These are phyloP conservation scores for Abrus pulchellus DNA, from an alignment of 306 rosid genomes.

Conservation along the genomic window DNA sequence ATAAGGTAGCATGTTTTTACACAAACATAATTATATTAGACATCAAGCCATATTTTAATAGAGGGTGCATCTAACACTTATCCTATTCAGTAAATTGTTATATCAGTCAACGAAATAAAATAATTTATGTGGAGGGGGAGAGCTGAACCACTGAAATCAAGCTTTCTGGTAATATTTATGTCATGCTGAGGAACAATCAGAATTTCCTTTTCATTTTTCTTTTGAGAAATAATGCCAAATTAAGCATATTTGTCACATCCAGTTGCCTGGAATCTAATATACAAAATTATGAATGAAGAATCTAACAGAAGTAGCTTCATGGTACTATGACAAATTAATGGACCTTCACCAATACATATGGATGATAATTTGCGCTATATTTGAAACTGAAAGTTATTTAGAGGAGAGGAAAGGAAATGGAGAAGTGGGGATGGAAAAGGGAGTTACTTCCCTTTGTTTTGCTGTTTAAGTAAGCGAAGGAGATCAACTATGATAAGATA, in stretches of 20 bases:
- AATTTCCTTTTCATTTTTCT: not conserved
- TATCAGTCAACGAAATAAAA: not conserved
- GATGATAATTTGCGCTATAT: not conserved
- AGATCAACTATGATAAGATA: not conserved
- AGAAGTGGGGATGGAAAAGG: not conserved
- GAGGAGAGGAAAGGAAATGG: not conserved
- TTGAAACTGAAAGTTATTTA: not conserved
- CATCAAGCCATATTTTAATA: not conserved
- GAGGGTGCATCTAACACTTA: not conserved
- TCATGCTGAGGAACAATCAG: not conserved
- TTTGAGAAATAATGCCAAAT: not conserved
- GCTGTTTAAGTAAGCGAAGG: slow-evolving; percentile 8
- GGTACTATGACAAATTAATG: not conserved
- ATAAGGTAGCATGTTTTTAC: not conserved
- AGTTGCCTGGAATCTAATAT: slow-evolving; percentile 12
- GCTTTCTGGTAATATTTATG: not conserved
- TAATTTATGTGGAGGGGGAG: not conserved
- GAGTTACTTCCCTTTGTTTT: not conserved
- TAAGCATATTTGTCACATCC: not conserved
- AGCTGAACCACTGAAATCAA: not conserved
- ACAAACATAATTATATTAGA: not conserved
- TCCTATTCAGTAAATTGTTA: slow-evolving; percentile 1
- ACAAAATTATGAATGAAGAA: not conserved
- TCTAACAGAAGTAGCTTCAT: not conserved
- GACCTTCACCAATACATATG: not conserved